Evolutionary conservation across 768 basidiomycete species (phyloP).

Genomic region (Podaxis sp.): DNA sequence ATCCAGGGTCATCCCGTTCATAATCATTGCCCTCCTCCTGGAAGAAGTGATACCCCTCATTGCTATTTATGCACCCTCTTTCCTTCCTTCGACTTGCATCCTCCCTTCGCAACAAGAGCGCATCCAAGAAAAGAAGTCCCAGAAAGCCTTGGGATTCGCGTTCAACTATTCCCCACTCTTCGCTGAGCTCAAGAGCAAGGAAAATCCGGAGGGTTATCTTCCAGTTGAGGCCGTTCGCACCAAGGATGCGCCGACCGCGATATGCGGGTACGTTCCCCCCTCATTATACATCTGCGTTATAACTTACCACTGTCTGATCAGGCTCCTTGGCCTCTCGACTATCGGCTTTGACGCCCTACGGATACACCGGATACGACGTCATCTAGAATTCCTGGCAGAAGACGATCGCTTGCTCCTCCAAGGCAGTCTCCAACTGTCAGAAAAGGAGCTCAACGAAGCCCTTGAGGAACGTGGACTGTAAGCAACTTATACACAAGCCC

Average conservation of each 20-base stretch:
- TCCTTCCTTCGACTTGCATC: slow-evolving; percentile 85
- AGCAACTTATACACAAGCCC: slow-evolving; percentile 21
- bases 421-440: slow-evolving; percentile 48
- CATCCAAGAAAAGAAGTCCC: slow-evolving; percentile 55
- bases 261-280: slow-evolving; percentile 55
- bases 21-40: slow-evolving; percentile 67
- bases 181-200: slow-evolving; percentile 29
- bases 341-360: slow-evolving; percentile 41
- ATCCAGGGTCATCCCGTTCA: slow-evolving; percentile 72
- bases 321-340: slow-evolving; percentile 42
- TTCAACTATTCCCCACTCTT: slow-evolving; percentile 35
- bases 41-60: slow-evolving; percentile 85
- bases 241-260: slow-evolving; percentile 33
- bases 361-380: slow-evolving; percentile 39
- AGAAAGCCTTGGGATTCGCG: slow-evolving; percentile 42
- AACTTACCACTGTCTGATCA: slow-evolving; percentile 17
- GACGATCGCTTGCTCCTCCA: slow-evolving; percentile 65
- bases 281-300: neutral
- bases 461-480: slow-evolving; percentile 79
- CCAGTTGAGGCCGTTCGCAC: slow-evolving; percentile 28
- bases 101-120: slow-evolving; percentile 73
- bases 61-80: slow-evolving; percentile 79
- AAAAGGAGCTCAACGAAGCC: slow-evolving; percentile 59
- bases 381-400: slow-evolving; percentile 44
- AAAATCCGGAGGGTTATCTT: slow-evolving; percentile 32